Base-by-base conservation (phyloP, 345 rosid species). In the Eucalyptus pauciflora region DNA sequence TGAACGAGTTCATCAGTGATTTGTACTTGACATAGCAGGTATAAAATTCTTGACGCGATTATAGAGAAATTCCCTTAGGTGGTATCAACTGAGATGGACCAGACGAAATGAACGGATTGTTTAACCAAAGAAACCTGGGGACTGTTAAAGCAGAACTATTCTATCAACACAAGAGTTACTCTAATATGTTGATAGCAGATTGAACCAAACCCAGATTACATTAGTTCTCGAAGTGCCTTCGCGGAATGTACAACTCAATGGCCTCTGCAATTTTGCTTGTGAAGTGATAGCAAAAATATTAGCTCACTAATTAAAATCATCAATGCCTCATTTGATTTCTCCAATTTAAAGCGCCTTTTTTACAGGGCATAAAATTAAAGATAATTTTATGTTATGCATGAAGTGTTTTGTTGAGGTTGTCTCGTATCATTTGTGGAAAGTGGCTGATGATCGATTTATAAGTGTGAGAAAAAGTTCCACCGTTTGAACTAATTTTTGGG, bases 381-480 rank as follows among this genome's bases (percentile, higher is more conserved):
- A 4, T 58, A 58, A 11, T 58, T 58, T 58, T 58, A 25, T 1
- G 1, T 5, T 5, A 27, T 25, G n/a, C 3, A 25, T 58, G 67
- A 58, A 58, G 64, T 25, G 37, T 37, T 37, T 37, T 51, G 54
- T 2, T 2, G 54, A 51, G 20, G 4, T 51, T 51, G 4, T 51
- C 2, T 7, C 54, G 16, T 3, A 51, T 3, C 2, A 2, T 1
- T 16, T 51, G 54, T 51, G 0, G 54, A 51, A 51, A 51, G 1
- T 2, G 3, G 4, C 3, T 16, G 4, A 6, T 1, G 54, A 3
- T 6, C 3, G 1, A 1, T 6, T 50, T 16, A 51, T 51, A 51
- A 51, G 20, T 51, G 4, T 3, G 1, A 16, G 54, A 7, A 0
- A 16, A 51, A 51, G 1, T 16, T 0, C 3, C 6, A 16, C 3